A percentile compares a stretch with the other conserved stretches of the same genome.
phyloP scores from a whole-genome alignment of 2,329 filamentous ascomycete genomes.

The Trichoderma harzianum region DNA sequence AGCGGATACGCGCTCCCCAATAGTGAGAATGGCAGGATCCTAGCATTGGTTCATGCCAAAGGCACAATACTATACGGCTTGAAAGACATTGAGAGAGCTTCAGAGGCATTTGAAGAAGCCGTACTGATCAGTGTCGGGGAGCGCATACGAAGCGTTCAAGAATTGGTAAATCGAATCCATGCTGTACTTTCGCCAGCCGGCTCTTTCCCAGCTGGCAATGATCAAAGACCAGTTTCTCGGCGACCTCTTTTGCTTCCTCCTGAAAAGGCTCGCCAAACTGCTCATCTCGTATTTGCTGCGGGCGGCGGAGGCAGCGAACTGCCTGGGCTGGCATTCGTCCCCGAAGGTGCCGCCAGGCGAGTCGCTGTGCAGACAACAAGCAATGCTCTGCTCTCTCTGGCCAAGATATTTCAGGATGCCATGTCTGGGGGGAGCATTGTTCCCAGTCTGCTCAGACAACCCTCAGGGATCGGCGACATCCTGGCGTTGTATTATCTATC shows the following conservation, averaged over 20 bases:
- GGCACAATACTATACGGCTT: constrained; percentile 96
- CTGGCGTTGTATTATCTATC: constrained; percentile 94
- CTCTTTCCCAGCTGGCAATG: constrained; percentile 16
- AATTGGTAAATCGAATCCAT: constrained; percentile 76
- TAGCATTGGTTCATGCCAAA: constrained; percentile 93
- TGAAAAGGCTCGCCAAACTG: constrained; percentile 77
- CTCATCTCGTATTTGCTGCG: constrained; percentile 74
- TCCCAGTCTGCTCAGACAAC: constrained; percentile 54
- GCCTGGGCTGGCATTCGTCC: constrained; percentile 72
- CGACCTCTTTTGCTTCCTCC: constrained; percentile 74
- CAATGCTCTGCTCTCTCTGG: constrained; percentile 88
- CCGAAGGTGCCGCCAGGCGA: constrained; percentile 67
- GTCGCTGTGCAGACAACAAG: constrained; percentile 90
- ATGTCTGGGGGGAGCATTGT: constrained; percentile 71
- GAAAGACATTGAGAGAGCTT: constrained; percentile 76
- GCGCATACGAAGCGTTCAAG: constrained; percentile 65
- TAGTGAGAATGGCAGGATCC: constrained; percentile 84
- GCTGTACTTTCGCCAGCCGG: constrained; percentile 54
- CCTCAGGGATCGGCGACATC: constrained; percentile 84
- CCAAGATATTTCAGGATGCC: constrained; percentile 96
- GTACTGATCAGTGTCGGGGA: constrained; percentile 83
- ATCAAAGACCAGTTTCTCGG: constrained; percentile 13
- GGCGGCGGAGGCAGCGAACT: constrained; percentile 65
- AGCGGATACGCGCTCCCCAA: constrained; percentile 77
- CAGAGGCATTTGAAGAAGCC: constrained; percentile 89